phyloP scores from a whole-genome alignment of 768 basidiomycete species.

The Rhodocollybia butyracea region DNA sequence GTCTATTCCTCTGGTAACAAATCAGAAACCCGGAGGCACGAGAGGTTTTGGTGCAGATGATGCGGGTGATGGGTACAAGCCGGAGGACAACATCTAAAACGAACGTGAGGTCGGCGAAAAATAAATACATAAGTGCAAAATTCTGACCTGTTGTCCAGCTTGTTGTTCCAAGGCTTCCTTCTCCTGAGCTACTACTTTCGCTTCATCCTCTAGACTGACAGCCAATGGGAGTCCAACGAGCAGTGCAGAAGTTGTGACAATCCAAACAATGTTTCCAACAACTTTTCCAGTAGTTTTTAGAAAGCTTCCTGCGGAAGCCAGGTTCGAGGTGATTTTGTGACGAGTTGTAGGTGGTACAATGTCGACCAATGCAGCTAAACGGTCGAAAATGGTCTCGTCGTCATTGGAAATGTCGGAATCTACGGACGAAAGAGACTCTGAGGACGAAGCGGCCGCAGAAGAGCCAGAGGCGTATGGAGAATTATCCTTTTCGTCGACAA shows the following conservation, averaged over 20 bases:
- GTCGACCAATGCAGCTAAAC: conserved; percentile 88
- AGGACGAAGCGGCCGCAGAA: conserved; percentile 68
- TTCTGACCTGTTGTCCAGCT: conserved; percentile 84
- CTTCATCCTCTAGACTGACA: conserved; percentile 92
- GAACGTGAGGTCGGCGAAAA: neutral
- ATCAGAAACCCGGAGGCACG: conserved; percentile 84
- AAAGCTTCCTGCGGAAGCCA: conserved; percentile 59
- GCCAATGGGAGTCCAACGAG: conserved; percentile 93
- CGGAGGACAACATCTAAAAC: conserved; percentile 69
- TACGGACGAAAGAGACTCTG: conserved; percentile 76
- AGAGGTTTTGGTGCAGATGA: conserved; percentile 52
- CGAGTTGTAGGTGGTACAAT: conserved; percentile 93
- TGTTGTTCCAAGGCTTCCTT: conserved; percentile 92
- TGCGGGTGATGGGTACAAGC: conserved; percentile 53
- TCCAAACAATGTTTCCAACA: conserved; percentile 90
- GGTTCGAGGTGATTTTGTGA: conserved; percentile 60
- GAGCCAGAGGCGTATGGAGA: conserved; percentile 76
- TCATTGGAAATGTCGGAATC: conserved; percentile 65
- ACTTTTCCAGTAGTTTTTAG: conserved; percentile 66
- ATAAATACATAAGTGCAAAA: neutral
- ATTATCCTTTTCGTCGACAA: conserved; percentile 71
- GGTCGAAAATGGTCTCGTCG: conserved; percentile 86
- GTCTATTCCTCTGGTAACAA: neutral
- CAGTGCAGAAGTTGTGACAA: conserved; percentile 89
- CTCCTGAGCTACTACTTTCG: conserved; percentile 91